Evolutionary conservation across 2,329 filamentous ascomycete species (phyloP), one percentile per base, ranked within the genome.

Genomic region (Fusarium haematococcum): DNA sequence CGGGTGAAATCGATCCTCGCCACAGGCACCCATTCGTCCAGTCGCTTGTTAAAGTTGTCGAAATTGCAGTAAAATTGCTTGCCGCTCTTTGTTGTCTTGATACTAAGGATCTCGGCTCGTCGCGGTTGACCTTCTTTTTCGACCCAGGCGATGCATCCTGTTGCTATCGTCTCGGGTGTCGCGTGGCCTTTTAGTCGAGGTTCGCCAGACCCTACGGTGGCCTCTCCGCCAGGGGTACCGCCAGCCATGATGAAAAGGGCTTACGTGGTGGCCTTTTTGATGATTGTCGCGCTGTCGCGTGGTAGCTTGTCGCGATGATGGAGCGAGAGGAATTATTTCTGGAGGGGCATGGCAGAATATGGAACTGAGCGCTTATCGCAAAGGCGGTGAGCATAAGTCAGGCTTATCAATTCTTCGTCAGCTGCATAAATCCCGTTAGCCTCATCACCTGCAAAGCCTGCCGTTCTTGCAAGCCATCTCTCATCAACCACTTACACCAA

Each of bases 1-100:
- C 95, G 92, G 2, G 89, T 87, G 67, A 99, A 92, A 81, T 98
- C 95, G 75, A 99, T 94, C 39, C 97, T 91, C 39, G 90, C 88
- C 33, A 93, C 90, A 2, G 93, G 88, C 11, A 99, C 92, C 97
- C 97, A 99, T 87, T 99, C 97, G 85, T 90, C 86, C 14, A 90
- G 84, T 75, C 88, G 88, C 84, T 98, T 98, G 85, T 98, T 98
- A 90, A 98, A 98, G 80, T 97, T 97, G 80, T 98, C 95, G 82
- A 98, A 98, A 83, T 98, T 97, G 79, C 97, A 97, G 83, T 98
- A 98, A 81, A 96, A 98, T 65, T 94, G 93, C 43, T 94, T 93
- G 18, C 93, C 92, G 79, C 94, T 96, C 83, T 97, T 97, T 25
- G 94, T 93, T 69, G 95, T 94, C 80, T 94, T 93, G 77, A 98